Evolutionary conservation across 129 eudicot species (phyloP).

Genomic region (Pseudognaphalium luteoalbum): DNA sequence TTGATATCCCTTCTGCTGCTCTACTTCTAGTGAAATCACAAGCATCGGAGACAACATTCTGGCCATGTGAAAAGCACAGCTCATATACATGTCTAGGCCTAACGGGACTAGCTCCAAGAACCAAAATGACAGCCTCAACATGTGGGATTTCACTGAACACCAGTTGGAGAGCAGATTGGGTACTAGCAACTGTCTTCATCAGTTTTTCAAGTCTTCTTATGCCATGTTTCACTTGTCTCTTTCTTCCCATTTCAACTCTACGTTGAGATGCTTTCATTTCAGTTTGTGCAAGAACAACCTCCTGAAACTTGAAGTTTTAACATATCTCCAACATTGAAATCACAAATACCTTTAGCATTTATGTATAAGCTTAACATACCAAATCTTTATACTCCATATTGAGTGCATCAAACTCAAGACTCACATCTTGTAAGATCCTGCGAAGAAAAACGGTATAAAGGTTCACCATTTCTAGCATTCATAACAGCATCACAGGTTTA

Average conservation of each 20-base stretch:
- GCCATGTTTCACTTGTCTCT: conserved; percentile 77
- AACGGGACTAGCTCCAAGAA: conserved; percentile 79
- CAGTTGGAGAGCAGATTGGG: conserved; percentile 65
- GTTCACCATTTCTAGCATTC: conserved; percentile 17
- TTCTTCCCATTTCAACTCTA: conserved; percentile 66
- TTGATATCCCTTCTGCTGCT: conserved; percentile 63
- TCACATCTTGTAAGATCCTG: conserved; percentile 88
- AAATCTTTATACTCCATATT: conserved; percentile 61
- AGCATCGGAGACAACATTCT: conserved; percentile 26
- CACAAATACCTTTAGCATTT: not conserved
- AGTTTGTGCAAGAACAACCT: conserved; percentile 47
- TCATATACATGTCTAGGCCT: conserved; percentile 82
- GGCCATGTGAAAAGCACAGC: conserved; percentile 60
- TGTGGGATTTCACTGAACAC: conserved; percentile 62
- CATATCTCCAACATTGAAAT: conserved; percentile 8
- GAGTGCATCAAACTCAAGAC: conserved; percentile 62
- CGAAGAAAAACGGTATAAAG: conserved; percentile 5
- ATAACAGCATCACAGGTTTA: conserved; percentile 8
- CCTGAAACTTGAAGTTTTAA: conserved; percentile 46
- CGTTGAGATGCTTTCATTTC: conserved; percentile 58
- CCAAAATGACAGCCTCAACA: conserved; percentile 51
- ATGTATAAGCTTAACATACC: conserved; percentile 50
- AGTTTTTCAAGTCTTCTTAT: conserved; percentile 74
- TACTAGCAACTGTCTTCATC: conserved; percentile 55
- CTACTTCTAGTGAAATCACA: conserved; percentile 50